These are phyloP conservation scores for Lipomyces chichibuensis DNA, from an alignment of 805 yeast genomes.

Conservation along the genomic window DNA sequence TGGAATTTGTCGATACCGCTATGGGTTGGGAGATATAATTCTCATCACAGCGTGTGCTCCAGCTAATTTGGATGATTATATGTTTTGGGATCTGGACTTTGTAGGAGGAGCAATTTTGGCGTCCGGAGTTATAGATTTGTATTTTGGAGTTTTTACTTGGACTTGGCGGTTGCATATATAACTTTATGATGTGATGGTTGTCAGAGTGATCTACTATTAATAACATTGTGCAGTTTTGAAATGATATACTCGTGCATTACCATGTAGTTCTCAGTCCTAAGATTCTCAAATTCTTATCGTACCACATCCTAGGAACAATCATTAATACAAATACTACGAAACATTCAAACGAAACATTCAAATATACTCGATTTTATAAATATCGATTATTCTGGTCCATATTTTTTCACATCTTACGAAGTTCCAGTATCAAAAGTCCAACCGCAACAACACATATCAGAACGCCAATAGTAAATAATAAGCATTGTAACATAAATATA, in stretches of 20 bases:
- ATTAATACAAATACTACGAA: neutral
- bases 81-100: neutral
- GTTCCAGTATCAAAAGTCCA: neutral
- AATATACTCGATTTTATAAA: neutral
- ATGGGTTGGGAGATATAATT: neutral
- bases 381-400: neutral
- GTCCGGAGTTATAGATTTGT: neutral
- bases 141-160: neutral
- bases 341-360: neutral
- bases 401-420: neutral
- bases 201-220: neutral
- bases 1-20: conserved; percentile 14
- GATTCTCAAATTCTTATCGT: neutral
- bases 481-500: neutral
- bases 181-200: neutral
- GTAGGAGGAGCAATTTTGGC: neutral
- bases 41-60: neutral
- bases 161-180: neutral
- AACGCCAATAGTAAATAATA: neutral
- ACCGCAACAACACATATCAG: neutral
- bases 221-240: neutral
- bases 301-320: neutral
- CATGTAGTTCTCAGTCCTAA: neutral
- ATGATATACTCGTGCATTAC: neutral
- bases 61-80: neutral